These are phyloP conservation scores for Talaromyces nanjingensis DNA, from an alignment of 495 filamentous ascomycete genomes.

Conservation along the genomic window DNA sequence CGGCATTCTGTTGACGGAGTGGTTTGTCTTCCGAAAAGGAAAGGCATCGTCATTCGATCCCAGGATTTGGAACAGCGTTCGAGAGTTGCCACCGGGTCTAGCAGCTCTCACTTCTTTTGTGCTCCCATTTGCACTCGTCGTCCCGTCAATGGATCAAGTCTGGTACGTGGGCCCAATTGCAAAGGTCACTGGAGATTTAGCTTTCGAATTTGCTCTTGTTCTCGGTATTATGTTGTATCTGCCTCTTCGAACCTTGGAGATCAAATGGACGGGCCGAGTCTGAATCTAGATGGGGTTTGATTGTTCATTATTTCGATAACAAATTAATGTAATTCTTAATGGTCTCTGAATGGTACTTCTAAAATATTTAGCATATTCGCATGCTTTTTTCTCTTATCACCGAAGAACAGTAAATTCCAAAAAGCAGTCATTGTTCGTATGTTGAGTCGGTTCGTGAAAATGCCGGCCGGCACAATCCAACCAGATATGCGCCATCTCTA, in stretches of 20 bases:
- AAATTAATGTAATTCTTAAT: background rate
- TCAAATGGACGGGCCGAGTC: background rate
- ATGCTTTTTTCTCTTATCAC: background rate
- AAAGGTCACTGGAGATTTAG: constrained; percentile 47
- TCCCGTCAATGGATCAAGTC: constrained; percentile 48
- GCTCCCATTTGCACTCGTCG: constrained; percentile 28
- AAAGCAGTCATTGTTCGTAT: background rate
- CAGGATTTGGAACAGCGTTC: constrained; percentile 40
- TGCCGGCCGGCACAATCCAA: background rate
- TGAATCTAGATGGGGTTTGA: background rate
- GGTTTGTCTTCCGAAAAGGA: constrained; percentile 34
- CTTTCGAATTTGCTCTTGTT: constrained; percentile 50
- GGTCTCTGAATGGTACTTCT: background rate
- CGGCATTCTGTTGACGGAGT: constrained; percentile 41
- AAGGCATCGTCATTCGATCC: constrained; percentile 30
- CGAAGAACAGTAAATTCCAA: background rate
- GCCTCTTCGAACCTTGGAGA: background rate
- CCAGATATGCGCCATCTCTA: background rate
- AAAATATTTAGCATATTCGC: background rate
- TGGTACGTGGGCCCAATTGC: constrained; percentile 52
- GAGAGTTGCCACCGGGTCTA: constrained; percentile 36
- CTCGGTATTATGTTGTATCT: constrained; percentile 39
- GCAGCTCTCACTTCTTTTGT: constrained; percentile 34
- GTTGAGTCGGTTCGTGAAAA: background rate
- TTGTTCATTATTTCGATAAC: background rate